phyloP scores from a whole-genome alignment of 345 rosid genomes.

The Kernera saxatilis region DNA sequence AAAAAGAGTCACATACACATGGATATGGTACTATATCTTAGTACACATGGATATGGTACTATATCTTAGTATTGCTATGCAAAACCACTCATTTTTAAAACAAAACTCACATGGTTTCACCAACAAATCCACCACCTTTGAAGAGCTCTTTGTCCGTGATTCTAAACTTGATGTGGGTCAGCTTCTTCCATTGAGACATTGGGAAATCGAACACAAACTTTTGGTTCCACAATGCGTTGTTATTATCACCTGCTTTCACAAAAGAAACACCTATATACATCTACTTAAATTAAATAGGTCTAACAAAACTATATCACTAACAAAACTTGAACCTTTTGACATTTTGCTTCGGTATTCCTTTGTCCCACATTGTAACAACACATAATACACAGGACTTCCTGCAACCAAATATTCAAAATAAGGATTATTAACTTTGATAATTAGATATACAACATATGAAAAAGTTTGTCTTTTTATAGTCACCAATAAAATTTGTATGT shows the following conservation, averaged over 20 bases:
- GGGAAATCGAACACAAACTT: constrained; percentile 63
- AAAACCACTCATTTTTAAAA: not conserved
- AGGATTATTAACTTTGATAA: not conserved
- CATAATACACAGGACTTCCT: constrained; percentile 65
- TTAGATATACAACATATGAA: not conserved
- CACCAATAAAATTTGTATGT: constrained; percentile 66
- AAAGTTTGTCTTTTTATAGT: not conserved
- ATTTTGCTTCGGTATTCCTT: constrained; percentile 55
- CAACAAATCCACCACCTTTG: constrained; percentile 56
- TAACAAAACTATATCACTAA: not conserved
- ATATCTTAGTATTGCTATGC: not conserved
- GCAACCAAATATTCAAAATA: constrained; percentile 6
- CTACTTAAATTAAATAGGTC: no score
- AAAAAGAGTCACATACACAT: not conserved
- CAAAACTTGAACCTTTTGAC: constrained; percentile 49
- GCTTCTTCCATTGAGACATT: constrained; percentile 44
- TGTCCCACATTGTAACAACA: constrained; percentile 59
- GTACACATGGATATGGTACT: no score
- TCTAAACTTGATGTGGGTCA: constrained; percentile 51
- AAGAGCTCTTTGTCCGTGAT: constrained; percentile 62
- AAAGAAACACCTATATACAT: no score
- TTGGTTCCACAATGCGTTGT: constrained; percentile 72
- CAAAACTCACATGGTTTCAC: constrained; percentile 58
- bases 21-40: not conserved
- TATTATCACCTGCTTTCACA: constrained; percentile 42